Conservation (phyloP, 2,329 filamentous ascomycete species). For the Verticillium tricorpus region DNA sequence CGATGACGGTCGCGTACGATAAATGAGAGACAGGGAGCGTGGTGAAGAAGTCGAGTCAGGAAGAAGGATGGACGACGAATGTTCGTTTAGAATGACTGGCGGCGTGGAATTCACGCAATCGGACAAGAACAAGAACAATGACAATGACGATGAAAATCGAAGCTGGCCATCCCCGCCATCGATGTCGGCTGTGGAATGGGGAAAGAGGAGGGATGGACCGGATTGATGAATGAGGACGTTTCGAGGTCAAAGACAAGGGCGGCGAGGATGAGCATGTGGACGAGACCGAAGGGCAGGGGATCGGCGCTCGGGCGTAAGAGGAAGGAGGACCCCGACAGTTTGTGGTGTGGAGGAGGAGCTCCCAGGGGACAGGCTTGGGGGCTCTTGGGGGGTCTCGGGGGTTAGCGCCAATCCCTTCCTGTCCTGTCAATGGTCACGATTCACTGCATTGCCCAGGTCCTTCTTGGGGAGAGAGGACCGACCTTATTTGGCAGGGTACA, state of each 20-base stretch:
- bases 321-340: not conserved
- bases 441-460: not conserved
- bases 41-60: not conserved
- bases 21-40: not conserved
- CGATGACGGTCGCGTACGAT: not conserved
- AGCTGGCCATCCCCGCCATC: not conserved
- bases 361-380: not conserved
- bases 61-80: not conserved
- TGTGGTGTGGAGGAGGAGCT: not conserved
- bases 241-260: not conserved
- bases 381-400: not conserved
- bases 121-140: not conserved
- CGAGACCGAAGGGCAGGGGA: not conserved
- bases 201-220: not conserved
- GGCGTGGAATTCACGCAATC: constrained; percentile 2
- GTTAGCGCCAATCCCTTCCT: not conserved
- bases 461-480: not conserved
- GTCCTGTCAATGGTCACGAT: not conserved
- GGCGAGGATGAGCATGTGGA: not conserved
- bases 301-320: not conserved
- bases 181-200: not conserved
- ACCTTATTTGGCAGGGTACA: not conserved
- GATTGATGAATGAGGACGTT: not conserved
- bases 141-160: not conserved
- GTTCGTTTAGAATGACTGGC: not conserved